phyloP scores from a whole-genome alignment of 768 basidiomycete genomes.

The Tephrocybe rancida region DNA sequence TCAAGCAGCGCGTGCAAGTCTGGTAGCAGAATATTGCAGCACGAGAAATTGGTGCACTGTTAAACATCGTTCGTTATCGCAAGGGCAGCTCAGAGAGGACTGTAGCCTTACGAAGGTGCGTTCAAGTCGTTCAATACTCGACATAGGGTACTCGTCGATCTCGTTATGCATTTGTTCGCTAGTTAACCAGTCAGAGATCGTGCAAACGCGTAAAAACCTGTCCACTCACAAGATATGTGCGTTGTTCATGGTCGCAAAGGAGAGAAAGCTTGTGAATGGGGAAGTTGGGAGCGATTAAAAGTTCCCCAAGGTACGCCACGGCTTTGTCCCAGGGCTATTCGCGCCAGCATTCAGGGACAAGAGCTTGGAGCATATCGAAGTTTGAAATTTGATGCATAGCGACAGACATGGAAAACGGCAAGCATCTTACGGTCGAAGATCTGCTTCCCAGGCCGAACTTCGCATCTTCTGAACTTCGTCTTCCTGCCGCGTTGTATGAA shows the following conservation, averaged over 20 bases:
- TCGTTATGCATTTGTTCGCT: conserved; percentile 2
- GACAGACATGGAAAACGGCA: conserved; percentile 14
- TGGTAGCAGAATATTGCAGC: conserved; percentile 42
- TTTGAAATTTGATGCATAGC: conserved; percentile 20
- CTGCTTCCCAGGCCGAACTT: neutral
- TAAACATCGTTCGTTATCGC: neutral
- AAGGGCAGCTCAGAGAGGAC: neutral
- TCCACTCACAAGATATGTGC: conserved; percentile 8
- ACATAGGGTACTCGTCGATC: conserved; percentile 9
- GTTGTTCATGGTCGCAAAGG: conserved; percentile 3
- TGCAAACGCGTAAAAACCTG: too few species aligned
- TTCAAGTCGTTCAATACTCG: conserved; percentile 15
- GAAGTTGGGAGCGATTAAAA: conserved; percentile 3
- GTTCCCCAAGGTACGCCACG: conserved; percentile 9
- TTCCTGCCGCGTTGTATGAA: conserved; percentile 6
- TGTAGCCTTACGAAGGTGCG: conserved; percentile 19
- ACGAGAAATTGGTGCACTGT: conserved; percentile 38
- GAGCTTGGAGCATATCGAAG: conserved; percentile 7
- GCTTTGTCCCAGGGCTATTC: conserved; percentile 6
- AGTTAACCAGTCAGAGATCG: neutral
- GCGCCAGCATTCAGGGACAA: conserved; percentile 14
- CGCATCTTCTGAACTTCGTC: neutral
- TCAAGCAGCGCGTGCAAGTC: conserved; percentile 49
- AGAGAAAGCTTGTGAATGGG: neutral
- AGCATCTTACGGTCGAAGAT: conserved; percentile 6